Evolutionary conservation across 75 land plant genomes (phyloP), one percentile per base, ranked within the genome.

Genomic region (Pinus taeda): DNA sequence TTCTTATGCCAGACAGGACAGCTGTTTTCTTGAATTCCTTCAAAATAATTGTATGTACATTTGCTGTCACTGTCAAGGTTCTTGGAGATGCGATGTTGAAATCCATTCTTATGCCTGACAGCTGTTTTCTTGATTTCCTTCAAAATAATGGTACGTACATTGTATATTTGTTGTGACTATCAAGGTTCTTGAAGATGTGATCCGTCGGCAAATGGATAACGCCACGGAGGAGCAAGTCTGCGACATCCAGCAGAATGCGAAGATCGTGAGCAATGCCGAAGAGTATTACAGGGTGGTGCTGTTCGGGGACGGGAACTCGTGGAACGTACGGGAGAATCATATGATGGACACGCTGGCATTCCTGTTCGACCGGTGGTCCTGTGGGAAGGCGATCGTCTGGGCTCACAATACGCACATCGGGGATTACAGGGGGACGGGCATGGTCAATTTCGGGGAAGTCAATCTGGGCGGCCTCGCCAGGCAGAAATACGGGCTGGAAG

Each of bases 321-420:
- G 80, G 80, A 79, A 79, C 58, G 78, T 79, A 3, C 78, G 80
- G 53, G 80, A 79, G 24, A 42, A 29, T 26, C 80, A 79, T 61
- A 79, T 79, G 80, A 56, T 74, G 59, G 80, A 79, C 20, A 79
- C 80, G 5, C 17, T 79, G 24, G 59, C 76, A 21, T 33, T 42
- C 60, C 80, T 79, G 12, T 36, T 79, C 11, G 37, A 66, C 12
- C 26, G 76, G 11, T 36, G 65, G n/a, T 2, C 12, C 12, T 1
- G 69, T 49, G 18, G 81, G 29, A 80, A 80, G 81, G 79, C 60
- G 26, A 80, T 80, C 56, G 81, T 80, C 7, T 80, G 80, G 79
- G 81, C 79, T n/a, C 81, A 80, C 57, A 80, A 80, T 45, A 80
- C 81, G 4, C 81, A 80, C 79, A 60, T 75, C 37, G 81, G 81